phyloP scores from a whole-genome alignment of 2,329 filamentous ascomycete species.

The Bipolaris victoriae region DNA sequence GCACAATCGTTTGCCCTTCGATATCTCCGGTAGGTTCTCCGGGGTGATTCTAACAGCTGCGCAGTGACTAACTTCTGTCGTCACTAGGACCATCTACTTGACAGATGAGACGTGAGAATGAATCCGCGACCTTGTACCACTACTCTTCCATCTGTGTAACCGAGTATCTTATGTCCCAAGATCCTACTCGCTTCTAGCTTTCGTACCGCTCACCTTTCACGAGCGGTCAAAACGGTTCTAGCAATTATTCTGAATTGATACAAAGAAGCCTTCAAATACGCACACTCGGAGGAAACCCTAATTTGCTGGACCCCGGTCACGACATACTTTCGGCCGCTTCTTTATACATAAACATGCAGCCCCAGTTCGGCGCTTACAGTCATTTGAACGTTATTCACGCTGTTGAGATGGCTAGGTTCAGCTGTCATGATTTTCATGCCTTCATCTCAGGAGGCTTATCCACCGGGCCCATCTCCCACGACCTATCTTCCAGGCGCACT shows the following conservation, averaged over 20 bases:
- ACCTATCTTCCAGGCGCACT: not conserved
- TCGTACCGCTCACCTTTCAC: conserved; percentile 6
- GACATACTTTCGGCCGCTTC: not conserved
- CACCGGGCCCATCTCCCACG: not conserved
- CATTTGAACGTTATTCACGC: not conserved
- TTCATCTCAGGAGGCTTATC: not conserved
- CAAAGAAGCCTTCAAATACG: conserved; percentile 11
- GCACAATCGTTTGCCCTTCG: conserved; percentile 15
- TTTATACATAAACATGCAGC: not conserved
- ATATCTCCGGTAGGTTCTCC: conserved; percentile 32
- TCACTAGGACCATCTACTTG: conserved; percentile 13
- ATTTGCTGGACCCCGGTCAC: not conserved
- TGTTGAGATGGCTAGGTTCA: not conserved
- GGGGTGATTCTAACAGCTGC: not conserved
- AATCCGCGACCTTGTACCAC: conserved; percentile 24
- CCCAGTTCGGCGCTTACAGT: not conserved
- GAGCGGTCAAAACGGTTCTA: conserved; percentile 11
- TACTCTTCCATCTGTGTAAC: conserved; percentile 17
- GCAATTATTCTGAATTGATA: conserved; percentile 25
- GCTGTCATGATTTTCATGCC: not conserved
- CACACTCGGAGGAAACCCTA: conserved; percentile 1
- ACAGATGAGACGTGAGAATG: conserved; percentile 18
- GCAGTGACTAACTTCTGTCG: conserved; percentile 9
- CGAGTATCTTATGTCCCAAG: conserved; percentile 7
- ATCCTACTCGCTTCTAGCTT: conserved; percentile 9